These are phyloP conservation scores for Pyrus betulifolia DNA, from an alignment of 306 rosid genomes.

Conservation along the genomic window DNA sequence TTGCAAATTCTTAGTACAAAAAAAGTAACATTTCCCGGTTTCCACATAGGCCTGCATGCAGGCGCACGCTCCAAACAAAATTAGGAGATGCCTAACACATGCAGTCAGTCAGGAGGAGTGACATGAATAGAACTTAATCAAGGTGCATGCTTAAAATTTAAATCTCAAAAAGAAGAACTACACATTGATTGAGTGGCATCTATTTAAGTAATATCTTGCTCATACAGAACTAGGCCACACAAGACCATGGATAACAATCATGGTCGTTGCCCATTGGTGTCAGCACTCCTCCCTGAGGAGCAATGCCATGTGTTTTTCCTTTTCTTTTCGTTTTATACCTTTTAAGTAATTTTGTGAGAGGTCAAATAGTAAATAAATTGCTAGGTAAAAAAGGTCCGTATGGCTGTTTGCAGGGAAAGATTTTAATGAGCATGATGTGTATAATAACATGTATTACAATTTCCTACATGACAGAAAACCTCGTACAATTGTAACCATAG, in stretches of 20 bases:
- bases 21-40: neutral
- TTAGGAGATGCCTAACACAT: neutral
- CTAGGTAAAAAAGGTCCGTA: neutral
- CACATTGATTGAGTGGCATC: neutral
- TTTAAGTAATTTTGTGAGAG: neutral
- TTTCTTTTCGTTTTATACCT: neutral
- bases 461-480: neutral
- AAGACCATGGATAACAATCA: neutral
- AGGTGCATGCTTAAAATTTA: neutral
- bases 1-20: neutral
- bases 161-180: neutral
- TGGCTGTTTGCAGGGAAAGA: neutral
- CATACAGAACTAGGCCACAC: neutral
- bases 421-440: neutral
- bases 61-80: neutral
- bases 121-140: neutral
- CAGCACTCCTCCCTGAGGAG: neutral
- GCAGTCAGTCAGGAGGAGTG: neutral
- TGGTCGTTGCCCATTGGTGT: neutral
- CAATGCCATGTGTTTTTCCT: neutral
- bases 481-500: neutral
- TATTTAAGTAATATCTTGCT: neutral
- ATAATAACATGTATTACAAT: neutral
- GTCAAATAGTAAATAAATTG: neutral
- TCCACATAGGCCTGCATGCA: neutral